Base-by-base conservation (phyloP, 352 stramenopile species). In the Pythium brassicae region DNA sequence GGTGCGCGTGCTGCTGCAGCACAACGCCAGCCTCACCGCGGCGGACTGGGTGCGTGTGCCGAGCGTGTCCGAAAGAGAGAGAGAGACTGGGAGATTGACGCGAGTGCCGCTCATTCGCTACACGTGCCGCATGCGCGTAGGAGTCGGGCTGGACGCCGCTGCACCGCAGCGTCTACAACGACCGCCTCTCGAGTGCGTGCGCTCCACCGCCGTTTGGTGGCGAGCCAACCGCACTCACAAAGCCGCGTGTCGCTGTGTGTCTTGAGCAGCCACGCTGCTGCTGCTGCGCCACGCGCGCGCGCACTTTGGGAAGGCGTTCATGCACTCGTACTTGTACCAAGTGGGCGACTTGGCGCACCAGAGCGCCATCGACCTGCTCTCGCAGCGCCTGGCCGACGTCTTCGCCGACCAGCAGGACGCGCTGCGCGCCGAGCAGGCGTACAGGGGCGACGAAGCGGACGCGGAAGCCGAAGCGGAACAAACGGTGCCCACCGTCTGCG, bases 61-160 rank as follows among this genome's bases (percentile, higher is more conserved):
- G n/a, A 27, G 22, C 22, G 17, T 37, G 50, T 37, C n/a, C n/a
- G n/a, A n/a, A n/a, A n/a, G 32, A 37, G 32, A 37, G 32, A 14
- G 8, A 37, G 29, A 35, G 32, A 37, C 32, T 14, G 1, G 32
- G 32, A 37, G 32, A 37, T 4, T 10, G 29, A 35, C n/a, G 29
- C 6, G 11, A 20, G 23, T 50, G 44, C 17, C 8, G 12, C 2
- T 8, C 20, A 29, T 23, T 65, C 32, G 59, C 47, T 66, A 37
- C 9, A 37, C 32, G 32, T 37, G 26, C 65, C 29, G 34, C 23
- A 57, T 34, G 10, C 37, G 61, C 53, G 27, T 44, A 93, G 81
- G 83, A 94, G 66, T 94, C 83, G 50, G 79, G 83, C 29, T 94
- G 83, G 76, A 92, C 83, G 23, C 74, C 83, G 20, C 57, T 94